Evolutionary conservation across 805 yeast species (phyloP), one percentile per base, ranked within the genome.

Genomic region (Pichia paraexigua): DNA sequence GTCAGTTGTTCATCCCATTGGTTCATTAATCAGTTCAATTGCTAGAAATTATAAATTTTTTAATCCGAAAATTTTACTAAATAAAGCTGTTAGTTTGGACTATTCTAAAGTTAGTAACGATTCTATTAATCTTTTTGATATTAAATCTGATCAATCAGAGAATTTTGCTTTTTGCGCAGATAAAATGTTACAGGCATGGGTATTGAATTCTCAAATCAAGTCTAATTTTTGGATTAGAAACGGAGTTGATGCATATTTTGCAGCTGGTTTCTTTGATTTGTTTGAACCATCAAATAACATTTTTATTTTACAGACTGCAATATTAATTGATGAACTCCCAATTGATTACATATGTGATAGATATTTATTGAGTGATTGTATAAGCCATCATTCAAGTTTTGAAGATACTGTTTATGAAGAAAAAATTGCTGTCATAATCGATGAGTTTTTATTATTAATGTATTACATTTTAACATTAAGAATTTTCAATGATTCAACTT

Each of bases 151-250:
- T 28, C 20, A 10, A 11, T 10, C 27, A 8, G 37, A 20, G 18
- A 24, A 46, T 22, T 53, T 53, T 53, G 57, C 76, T 49, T 63
- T 63, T 4, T 70, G 82, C 18, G 72, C 85, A 0, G 89, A 83
- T 62, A 70, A 75, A 48, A 74, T 85, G 0, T 63, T 85, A 46
- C 73, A 85, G 62, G 75, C 83, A 17, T 68, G 82, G 32, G 89
- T 83, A 1, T 67, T 84, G 30, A 74, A 78, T 20, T 67, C 82
- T 4, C 92, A 85, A 59, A 77, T 83, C 3, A 75, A 75, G 35
- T 68, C 77, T 1, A 86, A 86, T 1, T 79, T 78, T 54, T 85
- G 94, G 94, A 76, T 85, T 2, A 75, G 92, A 67, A 85, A 85
- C 60, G 94, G 94, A 21, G 60, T 70, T 48, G 72, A 56, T 18